These are phyloP conservation scores for Plasmodium gaboni DNA, from an alignment of 169 alveolate species.

Conservation along the genomic window DNA sequence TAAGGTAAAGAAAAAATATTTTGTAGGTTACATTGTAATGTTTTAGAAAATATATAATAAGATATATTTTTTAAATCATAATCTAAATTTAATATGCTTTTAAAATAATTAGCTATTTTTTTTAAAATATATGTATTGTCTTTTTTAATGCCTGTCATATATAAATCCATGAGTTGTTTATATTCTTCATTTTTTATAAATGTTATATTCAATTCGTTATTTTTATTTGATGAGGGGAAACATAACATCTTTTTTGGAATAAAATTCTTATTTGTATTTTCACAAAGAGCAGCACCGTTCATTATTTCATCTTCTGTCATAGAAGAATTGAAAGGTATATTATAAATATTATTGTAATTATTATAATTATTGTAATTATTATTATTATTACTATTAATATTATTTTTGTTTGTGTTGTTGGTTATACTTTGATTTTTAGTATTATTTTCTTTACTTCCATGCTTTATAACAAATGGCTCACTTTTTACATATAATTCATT, in stretches of 20 bases:
- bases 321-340: not conserved
- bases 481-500: slow-evolving; percentile 21
- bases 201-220: slow-evolving; percentile 15
- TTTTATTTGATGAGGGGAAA: slow-evolving; percentile 12
- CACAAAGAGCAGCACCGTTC: slow-evolving; percentile 16
- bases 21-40: slow-evolving; percentile 30
- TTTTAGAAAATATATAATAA: slow-evolving; percentile 38
- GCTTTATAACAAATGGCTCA: slow-evolving; percentile 17
- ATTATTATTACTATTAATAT: not conserved
- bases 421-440: not conserved
- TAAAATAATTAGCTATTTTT: slow-evolving; percentile 26
- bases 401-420: slow-evolving; percentile 2
- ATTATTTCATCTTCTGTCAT: not conserved
- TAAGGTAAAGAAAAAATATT: not conserved
- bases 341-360: not conserved
- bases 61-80: slow-evolving; percentile 21
- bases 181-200: slow-evolving; percentile 36
- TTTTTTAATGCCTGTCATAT: slow-evolving; percentile 6
- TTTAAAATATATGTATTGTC: not conserved
- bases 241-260: slow-evolving; percentile 28
- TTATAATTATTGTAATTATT: not conserved
- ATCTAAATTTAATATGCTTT: slow-evolving; percentile 3
- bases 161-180: not conserved
- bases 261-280: not conserved
- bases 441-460: not conserved